These are phyloP conservation scores for Boletus reticulatus DNA, from an alignment of 768 basidiomycete genomes.

Conservation along the genomic window DNA sequence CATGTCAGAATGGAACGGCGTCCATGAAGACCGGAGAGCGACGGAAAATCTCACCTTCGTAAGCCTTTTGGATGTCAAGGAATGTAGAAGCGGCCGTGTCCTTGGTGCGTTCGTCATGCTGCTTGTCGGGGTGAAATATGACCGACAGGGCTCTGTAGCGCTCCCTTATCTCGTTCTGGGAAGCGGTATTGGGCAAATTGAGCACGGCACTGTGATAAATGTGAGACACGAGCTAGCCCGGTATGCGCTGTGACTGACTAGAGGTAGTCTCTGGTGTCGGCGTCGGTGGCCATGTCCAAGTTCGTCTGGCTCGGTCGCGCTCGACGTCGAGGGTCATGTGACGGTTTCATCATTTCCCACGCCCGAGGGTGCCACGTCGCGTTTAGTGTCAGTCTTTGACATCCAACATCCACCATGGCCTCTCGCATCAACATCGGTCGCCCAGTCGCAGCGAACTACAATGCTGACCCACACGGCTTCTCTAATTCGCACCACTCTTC, in stretches of 20 bases:
- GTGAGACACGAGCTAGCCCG: not conserved
- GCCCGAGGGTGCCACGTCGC: conserved; percentile 24
- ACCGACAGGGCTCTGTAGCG: conserved; percentile 70
- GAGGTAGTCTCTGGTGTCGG: conserved; percentile 24
- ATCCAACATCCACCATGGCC: conserved; percentile 49
- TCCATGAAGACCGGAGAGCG: not conserved
- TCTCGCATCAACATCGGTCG: conserved; percentile 83
- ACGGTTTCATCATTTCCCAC: conserved; percentile 22
- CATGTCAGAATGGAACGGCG: not conserved
- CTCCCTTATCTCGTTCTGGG: conserved; percentile 69
- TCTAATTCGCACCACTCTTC: conserved; percentile 65
- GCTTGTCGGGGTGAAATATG: conserved; percentile 84
- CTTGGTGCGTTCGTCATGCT: conserved; percentile 54
- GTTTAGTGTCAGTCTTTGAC: not conserved
- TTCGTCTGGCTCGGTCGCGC: not conserved
- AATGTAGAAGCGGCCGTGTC: conserved; percentile 65
- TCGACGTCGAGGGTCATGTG: conserved; percentile 20
- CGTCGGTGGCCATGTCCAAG: not conserved
- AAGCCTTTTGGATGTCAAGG: conserved; percentile 77
- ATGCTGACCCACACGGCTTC: conserved; percentile 76
- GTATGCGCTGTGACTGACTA: conserved; percentile 22
- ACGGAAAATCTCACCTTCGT: conserved; percentile 53
- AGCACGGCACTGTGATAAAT: conserved; percentile 48
- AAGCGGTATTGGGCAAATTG: conserved; percentile 64
- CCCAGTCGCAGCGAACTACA: conserved; percentile 59